Evolutionary conservation across 345 rosid genomes (phyloP).

Genomic region (Excoecaria agallocha): DNA sequence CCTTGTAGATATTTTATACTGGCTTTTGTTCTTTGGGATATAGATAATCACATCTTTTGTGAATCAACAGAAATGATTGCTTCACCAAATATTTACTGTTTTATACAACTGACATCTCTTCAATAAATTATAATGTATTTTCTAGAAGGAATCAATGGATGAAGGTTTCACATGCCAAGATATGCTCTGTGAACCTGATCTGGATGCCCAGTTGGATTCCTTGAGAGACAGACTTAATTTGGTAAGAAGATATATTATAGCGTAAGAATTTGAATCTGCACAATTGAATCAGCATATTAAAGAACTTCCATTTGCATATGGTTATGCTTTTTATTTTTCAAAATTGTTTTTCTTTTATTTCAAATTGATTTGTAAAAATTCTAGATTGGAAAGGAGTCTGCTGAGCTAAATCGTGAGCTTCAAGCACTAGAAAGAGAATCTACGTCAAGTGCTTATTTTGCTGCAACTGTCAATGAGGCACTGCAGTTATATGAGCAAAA

Average conservation of each 20-base stretch:
- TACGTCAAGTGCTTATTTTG: slow-evolving; percentile 39
- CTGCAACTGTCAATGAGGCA: slow-evolving; percentile 53
- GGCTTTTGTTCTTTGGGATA: background rate
- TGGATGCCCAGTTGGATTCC: slow-evolving; percentile 62
- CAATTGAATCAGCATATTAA: background rate
- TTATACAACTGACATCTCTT: slow-evolving; percentile 2
- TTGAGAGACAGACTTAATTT: slow-evolving; percentile 54
- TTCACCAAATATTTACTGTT: no score
- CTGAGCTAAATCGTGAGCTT: slow-evolving; percentile 56
- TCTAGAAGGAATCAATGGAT: slow-evolving; percentile 38
- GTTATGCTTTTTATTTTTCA: background rate
- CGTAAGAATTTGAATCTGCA: background rate
- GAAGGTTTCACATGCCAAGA: slow-evolving; percentile 34
- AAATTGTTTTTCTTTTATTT: no score
- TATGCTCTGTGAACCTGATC: slow-evolving; percentile 42
- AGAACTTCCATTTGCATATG: background rate
- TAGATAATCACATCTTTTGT: background rate
- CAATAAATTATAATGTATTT: no score
- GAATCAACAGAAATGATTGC: background rate
- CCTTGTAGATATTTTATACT: background rate
- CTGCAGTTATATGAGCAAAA: slow-evolving; percentile 46
- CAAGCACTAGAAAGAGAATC: slow-evolving; percentile 53
- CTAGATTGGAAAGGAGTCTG: slow-evolving; percentile 62
- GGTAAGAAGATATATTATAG: slow-evolving; percentile 41
- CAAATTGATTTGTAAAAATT: slow-evolving; percentile 4